Percentiles rank a stretch among this genome's conserved stretches.
These are phyloP conservation scores for Akanthomyces dipterigenus DNA, from an alignment of 2,329 filamentous ascomycete genomes.

Conservation along the genomic window DNA sequence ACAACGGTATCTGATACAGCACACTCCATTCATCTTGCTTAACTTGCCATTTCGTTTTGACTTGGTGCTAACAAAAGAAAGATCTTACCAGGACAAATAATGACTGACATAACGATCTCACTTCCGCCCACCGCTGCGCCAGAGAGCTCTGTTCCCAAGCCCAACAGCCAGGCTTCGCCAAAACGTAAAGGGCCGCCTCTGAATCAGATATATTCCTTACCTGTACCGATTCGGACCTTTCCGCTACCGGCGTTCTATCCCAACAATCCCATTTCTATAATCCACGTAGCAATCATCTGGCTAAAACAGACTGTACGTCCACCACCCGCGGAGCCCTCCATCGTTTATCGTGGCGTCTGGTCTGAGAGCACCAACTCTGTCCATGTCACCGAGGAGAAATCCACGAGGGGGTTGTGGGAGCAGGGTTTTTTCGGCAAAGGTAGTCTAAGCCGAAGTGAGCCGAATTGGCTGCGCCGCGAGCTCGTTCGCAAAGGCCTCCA, in stretches of 20 bases:
- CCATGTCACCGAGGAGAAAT: constrained; percentile 69
- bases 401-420: constrained; percentile 82
- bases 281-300: constrained; percentile 74
- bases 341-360: constrained; percentile 68
- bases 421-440: constrained; percentile 98
- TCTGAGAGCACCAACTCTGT: constrained; percentile 76
- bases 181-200: constrained; percentile 36
- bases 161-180: constrained; percentile 19
- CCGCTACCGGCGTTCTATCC: constrained; percentile 85
- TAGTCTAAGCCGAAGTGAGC: constrained; percentile 85
- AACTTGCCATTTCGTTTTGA: constrained; percentile 9
- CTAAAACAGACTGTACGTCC: constrained; percentile 64
- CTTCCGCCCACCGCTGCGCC: constrained; percentile 9
- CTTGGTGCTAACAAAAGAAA: constrained; percentile 7
- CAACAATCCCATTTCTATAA: constrained; percentile 81
- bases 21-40: background rate
- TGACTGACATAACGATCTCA: constrained; percentile 3
- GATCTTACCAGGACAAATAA: background rate
- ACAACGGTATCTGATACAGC: constrained; percentile 91
- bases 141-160: constrained; percentile 18
- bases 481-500: constrained; percentile 62
- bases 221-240: constrained; percentile 72
- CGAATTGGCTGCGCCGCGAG: constrained; percentile 83
- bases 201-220: constrained; percentile 72
- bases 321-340: constrained; percentile 56